Base-by-base conservation (phyloP, 805 yeast species). In the Schwanniomyces yamadae region DNA sequence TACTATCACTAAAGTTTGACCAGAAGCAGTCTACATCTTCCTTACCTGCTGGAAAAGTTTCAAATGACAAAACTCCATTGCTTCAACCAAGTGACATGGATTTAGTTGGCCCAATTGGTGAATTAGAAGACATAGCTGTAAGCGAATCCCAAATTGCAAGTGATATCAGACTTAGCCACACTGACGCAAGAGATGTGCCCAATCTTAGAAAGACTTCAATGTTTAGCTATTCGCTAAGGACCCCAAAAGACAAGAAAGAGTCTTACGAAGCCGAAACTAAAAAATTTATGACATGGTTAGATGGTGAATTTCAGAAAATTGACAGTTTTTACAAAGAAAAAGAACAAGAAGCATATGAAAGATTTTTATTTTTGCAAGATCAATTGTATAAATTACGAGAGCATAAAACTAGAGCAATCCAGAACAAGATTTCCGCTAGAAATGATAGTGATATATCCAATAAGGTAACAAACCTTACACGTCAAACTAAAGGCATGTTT, bases 211-310 rank as follows among this genome's bases (percentile, higher is more conserved):
- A 39, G 27, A 33, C 45, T 6, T 57, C 63, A 6, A 39, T 56
- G 8, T 55, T 59, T 40, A 49, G 40, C 23, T 48, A 46, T 31
- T 48, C 60, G 5, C 15, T 46, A 8, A 37, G 42, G 28, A 49
- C 60, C 4, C 17, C 39, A n/a, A 34, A 42, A 30, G 49, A 47
- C 17, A 44, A 45, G 20, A 42, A 47, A 27, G 48, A 47, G 4
- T 52, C 50, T 25, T 51, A 61, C 8, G 56, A 50, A 17, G 60
- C 63, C n/a, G 73, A 67, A 9, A 69, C 66, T 28, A 44, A 54
- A 4, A 74, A 73, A 34, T 88, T 87, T 44, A 44, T 71, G n/a
- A 54, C 48, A 2, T 87, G 95, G 95, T 69, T 87, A 4, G 82
- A 84, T 36, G 35, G 47, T 0, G 83, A 87, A 54, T 62, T 82